Evolutionary conservation across 306 rosid genomes (phyloP).

Genomic region (Arachis hypogaea): DNA sequence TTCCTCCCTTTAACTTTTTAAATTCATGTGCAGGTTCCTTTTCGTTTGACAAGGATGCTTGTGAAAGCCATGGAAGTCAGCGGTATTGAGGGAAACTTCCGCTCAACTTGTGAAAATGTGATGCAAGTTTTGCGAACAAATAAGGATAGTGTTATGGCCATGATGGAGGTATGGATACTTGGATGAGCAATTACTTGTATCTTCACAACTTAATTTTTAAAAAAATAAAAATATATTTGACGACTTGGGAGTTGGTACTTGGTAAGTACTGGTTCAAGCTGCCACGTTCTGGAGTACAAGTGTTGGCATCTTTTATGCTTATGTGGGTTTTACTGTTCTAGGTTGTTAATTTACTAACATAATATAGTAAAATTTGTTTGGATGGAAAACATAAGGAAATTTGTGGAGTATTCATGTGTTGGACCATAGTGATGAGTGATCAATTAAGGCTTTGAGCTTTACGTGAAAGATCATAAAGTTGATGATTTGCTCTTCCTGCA

Average conservation of each 20-base stretch:
- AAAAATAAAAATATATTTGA: neutral
- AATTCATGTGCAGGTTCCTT: conserved; percentile 71
- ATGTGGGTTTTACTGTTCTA: neutral
- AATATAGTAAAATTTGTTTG: conserved; percentile 5
- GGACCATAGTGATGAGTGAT: conserved; percentile 12
- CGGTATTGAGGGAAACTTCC: conserved; percentile 97
- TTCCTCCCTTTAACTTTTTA: conserved; percentile 38
- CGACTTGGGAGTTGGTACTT: neutral
- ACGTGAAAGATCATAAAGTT: neutral
- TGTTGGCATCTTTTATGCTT: neutral
- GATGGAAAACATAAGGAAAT: neutral
- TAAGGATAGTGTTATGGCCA: conserved; percentile 95
- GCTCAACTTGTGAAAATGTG: conserved; percentile 96
- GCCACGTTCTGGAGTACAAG: neutral
- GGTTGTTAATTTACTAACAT: conserved; percentile 8
- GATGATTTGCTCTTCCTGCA: conserved; percentile 34
- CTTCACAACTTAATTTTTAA: conserved; percentile 1
- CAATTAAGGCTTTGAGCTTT: neutral
- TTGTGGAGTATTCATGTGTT: neutral
- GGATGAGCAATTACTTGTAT: conserved; percentile 2
- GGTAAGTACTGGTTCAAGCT: neutral
- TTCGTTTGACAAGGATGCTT: conserved; percentile 98
- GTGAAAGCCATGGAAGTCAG: conserved; percentile 99
- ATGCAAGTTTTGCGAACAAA: conserved; percentile 91
- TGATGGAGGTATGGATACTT: conserved; percentile 87